Conservation (phyloP, 2,329 filamentous ascomycete species). For the Paecilomyces niveus region DNA sequence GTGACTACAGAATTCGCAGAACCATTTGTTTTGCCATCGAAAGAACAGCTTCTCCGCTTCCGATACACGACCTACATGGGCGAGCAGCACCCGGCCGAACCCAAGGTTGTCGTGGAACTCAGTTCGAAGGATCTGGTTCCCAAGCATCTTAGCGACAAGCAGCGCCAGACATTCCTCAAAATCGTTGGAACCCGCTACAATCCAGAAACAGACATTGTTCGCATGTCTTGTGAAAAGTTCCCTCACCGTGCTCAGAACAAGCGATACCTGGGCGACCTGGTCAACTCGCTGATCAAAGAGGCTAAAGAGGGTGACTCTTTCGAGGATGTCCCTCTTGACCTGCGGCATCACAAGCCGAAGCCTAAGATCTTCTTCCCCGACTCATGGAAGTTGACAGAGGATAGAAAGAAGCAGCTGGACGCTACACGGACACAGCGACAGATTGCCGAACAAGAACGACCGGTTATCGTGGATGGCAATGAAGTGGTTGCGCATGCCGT, state of each 20-base stretch:
- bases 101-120: slow-evolving; percentile 93
- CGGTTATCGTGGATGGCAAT: slow-evolving; percentile 48
- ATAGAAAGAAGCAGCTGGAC: slow-evolving; percentile 61
- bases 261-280: slow-evolving; percentile 76
- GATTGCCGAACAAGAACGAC: slow-evolving; percentile 51
- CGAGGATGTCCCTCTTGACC: slow-evolving; percentile 81
- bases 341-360: slow-evolving; percentile 72
- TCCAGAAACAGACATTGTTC: slow-evolving; percentile 70
- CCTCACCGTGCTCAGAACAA: slow-evolving; percentile 93
- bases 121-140: slow-evolving; percentile 60
- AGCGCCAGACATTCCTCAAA: slow-evolving; percentile 79
- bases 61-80: slow-evolving; percentile 96
- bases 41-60: slow-evolving; percentile 72
- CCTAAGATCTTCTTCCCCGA: slow-evolving; percentile 65
- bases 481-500: slow-evolving; percentile 30
- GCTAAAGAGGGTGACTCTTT: slow-evolving; percentile 81
- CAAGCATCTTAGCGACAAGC: slow-evolving; percentile 54
- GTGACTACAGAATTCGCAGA: slow-evolving; percentile 63
- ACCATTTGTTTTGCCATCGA: slow-evolving; percentile 65
- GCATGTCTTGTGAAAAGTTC: slow-evolving; percentile 86
- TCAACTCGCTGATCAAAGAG: slow-evolving; percentile 64
- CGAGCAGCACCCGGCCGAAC: slow-evolving; percentile 81
- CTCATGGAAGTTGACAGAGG: slow-evolving; percentile 71
- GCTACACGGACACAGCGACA: slow-evolving; percentile 48
- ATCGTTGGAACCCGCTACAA: slow-evolving; percentile 81